phyloP scores from a whole-genome alignment of 192 early-diverging fungal species.

The Backusella psychrophila region DNA sequence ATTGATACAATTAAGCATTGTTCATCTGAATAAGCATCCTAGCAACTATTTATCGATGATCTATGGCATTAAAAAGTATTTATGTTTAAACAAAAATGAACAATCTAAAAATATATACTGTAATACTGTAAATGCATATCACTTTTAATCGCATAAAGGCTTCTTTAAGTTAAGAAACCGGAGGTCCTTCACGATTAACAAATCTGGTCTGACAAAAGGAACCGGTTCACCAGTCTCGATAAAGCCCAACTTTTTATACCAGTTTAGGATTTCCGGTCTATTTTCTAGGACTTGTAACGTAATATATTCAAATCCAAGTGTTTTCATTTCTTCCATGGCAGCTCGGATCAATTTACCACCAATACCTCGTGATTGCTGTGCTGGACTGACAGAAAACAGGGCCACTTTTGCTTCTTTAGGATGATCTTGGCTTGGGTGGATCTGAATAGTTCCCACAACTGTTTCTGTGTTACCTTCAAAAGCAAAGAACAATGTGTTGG shows the following conservation, averaged over 20 bases:
- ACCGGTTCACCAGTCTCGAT: constrained; percentile 40
- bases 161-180: constrained; percentile 35
- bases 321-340: constrained; percentile 30
- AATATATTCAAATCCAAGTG: constrained; percentile 28
- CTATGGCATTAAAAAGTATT: too few relatives aligned
- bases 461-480: constrained; percentile 24
- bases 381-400: constrained; percentile 42
- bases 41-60: too few relatives aligned
- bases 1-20: too few relatives aligned
- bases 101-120: background rate
- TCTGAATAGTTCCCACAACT: constrained; percentile 47
- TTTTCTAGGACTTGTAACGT: constrained; percentile 37
- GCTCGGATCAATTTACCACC: constrained; percentile 45
- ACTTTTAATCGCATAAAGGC: background rate
- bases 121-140: background rate
- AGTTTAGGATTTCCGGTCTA: constrained; percentile 38
- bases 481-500: constrained; percentile 34
- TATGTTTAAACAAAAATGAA: too few relatives aligned
- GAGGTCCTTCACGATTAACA: constrained; percentile 26
- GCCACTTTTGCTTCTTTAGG: constrained; percentile 41
- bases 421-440: constrained; percentile 32
- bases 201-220: constrained; percentile 38
- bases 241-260: constrained; percentile 50
- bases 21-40: too few relatives aligned
- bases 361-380: constrained; percentile 45